Base-by-base conservation (phyloP, 495 filamentous ascomycete genomes). In the Lasiosphaeria ovina region DNA sequence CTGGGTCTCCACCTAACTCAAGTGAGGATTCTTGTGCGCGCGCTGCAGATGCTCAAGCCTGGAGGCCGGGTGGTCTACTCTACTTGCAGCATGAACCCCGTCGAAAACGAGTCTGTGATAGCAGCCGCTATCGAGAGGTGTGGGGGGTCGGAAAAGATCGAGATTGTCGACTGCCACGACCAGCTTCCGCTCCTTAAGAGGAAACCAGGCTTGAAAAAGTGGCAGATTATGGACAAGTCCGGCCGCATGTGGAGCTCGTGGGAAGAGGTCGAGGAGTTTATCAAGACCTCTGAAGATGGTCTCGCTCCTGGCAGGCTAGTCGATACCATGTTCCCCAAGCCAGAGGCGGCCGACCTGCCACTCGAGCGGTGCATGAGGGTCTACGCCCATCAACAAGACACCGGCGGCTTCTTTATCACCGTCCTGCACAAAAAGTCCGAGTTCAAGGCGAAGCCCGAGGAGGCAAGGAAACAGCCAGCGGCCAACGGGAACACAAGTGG, bases 41-140 rank as follows among this genome's bases (percentile, higher is more conserved):
- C 92, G 17, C 78, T 98, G 52, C 95, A 98, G 76, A 93, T 98
- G 90, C 80, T 98, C 24, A 98, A 97, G 75, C 89, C 90, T 47
- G 94, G 94, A 36, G 94, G 94, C 60, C 84, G 91, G 51, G 88
- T 97, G 8, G 92, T 98, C 34, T 98, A 98, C 76, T 97, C 93
- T 6, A 98, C 94, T 14, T 98, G 94, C 79, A 95, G 91, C 73
- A 89, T 98, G 89, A 98, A 97, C 74, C 93, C 94, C 0, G 81
- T 98, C 31, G 94, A 98, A 73, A 96, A 98, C 69, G 94, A 98
- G 77, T 89, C 95, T n/a, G 92, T 98, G 24, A 76, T 98, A 58
- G 75, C 75, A 12, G 74, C 80, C 3, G 93, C 95, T 4, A 96
- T 98, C 65, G 89, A 92, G 61, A 84, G 92, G 47, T 98, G 93